phyloP scores from a whole-genome alignment of 768 basidiomycete species.

The Phlebiopsis flavidoalba region DNA sequence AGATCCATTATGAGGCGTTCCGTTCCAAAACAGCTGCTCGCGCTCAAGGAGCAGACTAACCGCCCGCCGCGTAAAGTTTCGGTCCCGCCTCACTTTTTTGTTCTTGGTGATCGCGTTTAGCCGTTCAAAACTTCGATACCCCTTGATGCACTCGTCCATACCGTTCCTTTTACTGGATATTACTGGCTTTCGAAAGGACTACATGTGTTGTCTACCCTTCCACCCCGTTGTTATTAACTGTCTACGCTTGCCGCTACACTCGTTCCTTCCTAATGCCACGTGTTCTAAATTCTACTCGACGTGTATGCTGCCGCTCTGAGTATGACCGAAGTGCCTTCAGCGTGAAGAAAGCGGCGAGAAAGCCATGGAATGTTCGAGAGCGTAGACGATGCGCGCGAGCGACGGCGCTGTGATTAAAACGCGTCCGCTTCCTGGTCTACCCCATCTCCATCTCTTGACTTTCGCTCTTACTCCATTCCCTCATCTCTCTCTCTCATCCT shows the following conservation, averaged over 20 bases:
- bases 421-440: background rate
- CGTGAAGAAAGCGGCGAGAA: background rate
- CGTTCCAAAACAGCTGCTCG: slow-evolving; percentile 95
- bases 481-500: background rate
- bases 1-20: slow-evolving; percentile 99
- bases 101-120: background rate
- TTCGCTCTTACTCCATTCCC: background rate
- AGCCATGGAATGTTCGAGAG: slow-evolving; percentile 12
- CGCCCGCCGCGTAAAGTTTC: slow-evolving; percentile 35
- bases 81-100: background rate
- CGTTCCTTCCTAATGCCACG: slow-evolving; percentile 10
- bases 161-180: slow-evolving; percentile 11
- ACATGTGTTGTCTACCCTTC: slow-evolving; percentile 7
- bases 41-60: slow-evolving; percentile 92
- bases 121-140: slow-evolving; percentile 10
- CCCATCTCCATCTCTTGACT: background rate
- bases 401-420: background rate
- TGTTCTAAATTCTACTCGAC: background rate
- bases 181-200: slow-evolving; percentile 6
- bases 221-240: slow-evolving; percentile 8
- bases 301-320: background rate
- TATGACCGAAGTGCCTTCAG: background rate
- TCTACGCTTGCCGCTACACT: slow-evolving; percentile 4
- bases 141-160: slow-evolving; percentile 8
- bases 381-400: background rate